Evolutionary conservation across 768 basidiomycete genomes (phyloP), one percentile per base, ranked within the genome.

Genomic region (Gloeopeniophorella convolvens): DNA sequence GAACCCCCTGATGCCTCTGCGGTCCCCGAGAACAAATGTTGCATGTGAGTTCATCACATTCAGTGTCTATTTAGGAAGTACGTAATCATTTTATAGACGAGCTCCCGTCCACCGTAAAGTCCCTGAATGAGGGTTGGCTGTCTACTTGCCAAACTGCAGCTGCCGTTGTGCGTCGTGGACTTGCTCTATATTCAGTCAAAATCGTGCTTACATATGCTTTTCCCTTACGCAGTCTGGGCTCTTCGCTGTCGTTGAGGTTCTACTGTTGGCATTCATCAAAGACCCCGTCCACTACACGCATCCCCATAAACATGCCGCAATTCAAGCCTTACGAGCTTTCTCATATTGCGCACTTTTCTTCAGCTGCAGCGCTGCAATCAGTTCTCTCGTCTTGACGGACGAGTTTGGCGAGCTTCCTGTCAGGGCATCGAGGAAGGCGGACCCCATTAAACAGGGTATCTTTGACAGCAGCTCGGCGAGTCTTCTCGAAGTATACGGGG

Each of bases 391-490:
- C 21, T 41, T 54, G 11, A 54, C 40, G 20, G 42, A 49, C 15
- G 53, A 49, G 21, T 49, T 54, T 12, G 41, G 47, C 7, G 48
- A 44, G 26, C 35, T 54, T 27, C 53, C 53, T 2, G 45, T 54
- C 5, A 41, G 48, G 4, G 48, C 53, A 0, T 48, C 53, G 10
- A 32, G 48, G 28, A 42, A 34, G 16, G 24, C 20, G 35, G 36
- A 48, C 18, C 41, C 35, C n/a, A 36, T 43, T 28, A 49, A 44
- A 26, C 49, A 50, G 34, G 49, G 49, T 1, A 16, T 44, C 28
- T 50, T 44, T 16, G 49, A 50, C 42, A 50, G 42, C 42, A 50
- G 49, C 35, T 26, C 49, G 11, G 49, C 49, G 21, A 50, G 49
- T 28, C 34, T 50, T 12, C 49, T 50, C 12, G 49, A 50, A 18